Conservation (phyloP, 768 basidiomycete species). For the Mycena capillaripes region DNA sequence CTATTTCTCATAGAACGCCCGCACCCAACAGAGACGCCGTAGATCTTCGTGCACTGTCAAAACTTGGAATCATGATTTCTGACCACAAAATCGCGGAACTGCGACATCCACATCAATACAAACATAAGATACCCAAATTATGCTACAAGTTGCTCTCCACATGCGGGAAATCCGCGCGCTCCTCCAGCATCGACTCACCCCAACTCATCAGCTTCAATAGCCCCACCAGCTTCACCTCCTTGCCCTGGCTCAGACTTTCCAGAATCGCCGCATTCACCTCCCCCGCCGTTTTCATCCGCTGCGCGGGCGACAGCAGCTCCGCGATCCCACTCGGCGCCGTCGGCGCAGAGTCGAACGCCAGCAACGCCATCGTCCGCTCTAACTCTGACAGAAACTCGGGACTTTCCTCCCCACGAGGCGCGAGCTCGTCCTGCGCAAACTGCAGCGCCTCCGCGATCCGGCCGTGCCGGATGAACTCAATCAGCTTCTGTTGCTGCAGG, state of each 20-base stretch:
- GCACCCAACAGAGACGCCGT: no score
- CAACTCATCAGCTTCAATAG: constrained; percentile 88
- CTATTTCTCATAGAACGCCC: no score
- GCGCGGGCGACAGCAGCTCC: constrained; percentile 86
- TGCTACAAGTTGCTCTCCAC: neutral
- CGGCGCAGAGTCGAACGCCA: constrained; percentile 82
- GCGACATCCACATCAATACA: neutral
- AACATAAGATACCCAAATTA: neutral
- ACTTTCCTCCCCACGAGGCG: constrained; percentile 94
- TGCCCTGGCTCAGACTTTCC: constrained; percentile 91
- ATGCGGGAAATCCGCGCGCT: constrained; percentile 83
- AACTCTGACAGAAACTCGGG: constrained; percentile 94
- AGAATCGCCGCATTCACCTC: constrained; percentile 97
- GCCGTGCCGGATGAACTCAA: constrained; percentile 92
- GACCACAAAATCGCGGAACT: no score
- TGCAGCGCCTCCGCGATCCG: constrained; percentile 83
- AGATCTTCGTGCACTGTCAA: no score
- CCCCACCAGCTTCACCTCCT: constrained; percentile 90
- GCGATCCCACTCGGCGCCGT: constrained; percentile 76
- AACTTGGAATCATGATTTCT: no score
- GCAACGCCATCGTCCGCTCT: constrained; percentile 94
- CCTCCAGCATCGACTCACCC: constrained; percentile 86
- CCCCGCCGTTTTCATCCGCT: constrained; percentile 94
- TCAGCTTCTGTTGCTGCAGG: constrained; percentile 94
- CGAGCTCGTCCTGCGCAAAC: constrained; percentile 95